Base-by-base conservation (phyloP, 305 asterid species). In the Fraxinus nigra region DNA sequence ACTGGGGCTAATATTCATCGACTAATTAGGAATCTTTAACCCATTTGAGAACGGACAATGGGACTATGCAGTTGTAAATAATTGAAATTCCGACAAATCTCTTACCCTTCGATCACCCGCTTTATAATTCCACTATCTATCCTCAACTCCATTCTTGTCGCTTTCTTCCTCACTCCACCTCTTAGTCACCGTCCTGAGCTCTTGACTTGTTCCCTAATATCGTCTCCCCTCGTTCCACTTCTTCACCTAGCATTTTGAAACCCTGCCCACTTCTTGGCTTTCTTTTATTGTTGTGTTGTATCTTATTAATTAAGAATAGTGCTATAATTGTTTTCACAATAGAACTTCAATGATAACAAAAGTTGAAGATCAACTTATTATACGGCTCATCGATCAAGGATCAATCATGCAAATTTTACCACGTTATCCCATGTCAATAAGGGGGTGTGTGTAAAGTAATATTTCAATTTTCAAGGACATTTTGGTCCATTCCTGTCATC, bases 381-480 rank as follows among this genome's bases (percentile, higher is more conserved):
- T 13, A 69, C 7, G 7, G 75, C 20, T 11, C 3, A 28, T 69
- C 38, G 9, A 69, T 69, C 22, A 14, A 33, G 74, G 38, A 69
- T 6, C 38, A 30, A 11, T 28, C 75, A 14, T 1, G 75, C 75
- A 69, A 69, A 5, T 13, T 28, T 69, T 30, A 65, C 75, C 8
- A 67, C 38, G 5, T 67, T 26, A 67, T 67, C 37, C 74, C 35
- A 30, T 69, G 22, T 69, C 38, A 26, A 69, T 14, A 1, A 30
- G 11, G 4, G 75, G 37, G 0, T 30, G 22, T 4, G 6, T 22
- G 22, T 26, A 30, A 13, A 28, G 38, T 28, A 67, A 11, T 22
- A 69, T 69, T 69, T 69, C 75, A 26, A 69, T 28, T 24, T 1
- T 72, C 74, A 77, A 51, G 86, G 84, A 20, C 85, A 78, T 82